A percentile compares a stretch with the other conserved stretches of the same genome.
Conservation (phyloP, 306 rosid genomes). For the Cicer judaicum region DNA sequence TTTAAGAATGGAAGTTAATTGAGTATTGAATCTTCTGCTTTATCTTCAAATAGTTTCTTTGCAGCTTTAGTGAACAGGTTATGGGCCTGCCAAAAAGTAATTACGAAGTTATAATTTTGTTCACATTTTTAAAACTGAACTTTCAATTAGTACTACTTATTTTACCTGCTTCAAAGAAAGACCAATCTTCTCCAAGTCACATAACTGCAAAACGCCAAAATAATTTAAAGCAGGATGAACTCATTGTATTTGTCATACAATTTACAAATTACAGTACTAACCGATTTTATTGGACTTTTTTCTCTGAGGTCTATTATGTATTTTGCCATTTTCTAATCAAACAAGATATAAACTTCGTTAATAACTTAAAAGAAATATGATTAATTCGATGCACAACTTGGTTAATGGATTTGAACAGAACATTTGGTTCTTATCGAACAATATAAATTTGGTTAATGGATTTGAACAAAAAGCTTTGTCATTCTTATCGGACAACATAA, state of each 20-base stretch:
- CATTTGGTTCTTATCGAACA: too few relatives aligned
- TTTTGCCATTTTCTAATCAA: constrained; percentile 64
- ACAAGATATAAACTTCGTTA: too few relatives aligned
- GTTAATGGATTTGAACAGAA: too few relatives aligned
- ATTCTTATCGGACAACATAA: too few relatives aligned
- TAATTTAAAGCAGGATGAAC: constrained; percentile 14
- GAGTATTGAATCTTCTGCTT: constrained; percentile 48
- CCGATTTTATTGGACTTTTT: constrained; percentile 80
- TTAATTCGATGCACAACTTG: too few relatives aligned
- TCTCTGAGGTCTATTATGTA: constrained; percentile 81
- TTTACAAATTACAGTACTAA: constrained; percentile 49
- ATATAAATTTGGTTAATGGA: too few relatives aligned
- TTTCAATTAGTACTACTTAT: neutral
- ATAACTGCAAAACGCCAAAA: constrained; percentile 61
- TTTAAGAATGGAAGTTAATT: constrained; percentile 34
- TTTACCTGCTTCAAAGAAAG: constrained; percentile 92
- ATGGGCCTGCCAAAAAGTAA: constrained; percentile 53
- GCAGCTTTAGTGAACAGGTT: constrained; percentile 78
- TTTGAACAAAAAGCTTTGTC: too few relatives aligned
- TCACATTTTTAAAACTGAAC: neutral
- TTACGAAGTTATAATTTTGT: neutral
- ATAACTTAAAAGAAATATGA: too few relatives aligned
- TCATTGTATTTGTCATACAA: neutral
- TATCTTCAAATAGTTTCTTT: constrained; percentile 60
- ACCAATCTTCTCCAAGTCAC: constrained; percentile 88